Percentiles rank a stretch among this genome's conserved stretches.
phyloP scores from a whole-genome alignment of 1,139 yeast genomes.

The Citeromyces siamensis region DNA sequence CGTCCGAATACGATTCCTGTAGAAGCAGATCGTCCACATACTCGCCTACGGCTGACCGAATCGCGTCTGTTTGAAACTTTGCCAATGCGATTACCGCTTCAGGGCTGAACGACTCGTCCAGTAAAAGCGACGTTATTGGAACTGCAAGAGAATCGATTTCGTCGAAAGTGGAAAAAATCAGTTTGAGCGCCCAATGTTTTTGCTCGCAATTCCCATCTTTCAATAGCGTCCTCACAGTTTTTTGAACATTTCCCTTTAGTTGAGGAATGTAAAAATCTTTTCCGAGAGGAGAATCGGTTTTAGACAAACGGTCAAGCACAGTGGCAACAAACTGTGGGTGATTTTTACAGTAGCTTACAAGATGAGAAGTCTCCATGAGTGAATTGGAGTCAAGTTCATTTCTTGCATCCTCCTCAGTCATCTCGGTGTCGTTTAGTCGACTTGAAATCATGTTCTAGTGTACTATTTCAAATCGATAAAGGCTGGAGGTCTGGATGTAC shows the following conservation, averaged over 20 bases:
- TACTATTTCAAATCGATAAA: no score
- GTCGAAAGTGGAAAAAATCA: background rate
- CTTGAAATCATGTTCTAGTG: no score
- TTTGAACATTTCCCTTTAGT: background rate
- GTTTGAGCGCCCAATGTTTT: background rate
- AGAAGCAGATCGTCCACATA: conserved; percentile 4
- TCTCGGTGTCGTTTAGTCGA: no score
- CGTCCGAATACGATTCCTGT: background rate
- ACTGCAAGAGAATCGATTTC: background rate
- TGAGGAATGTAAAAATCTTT: no score
- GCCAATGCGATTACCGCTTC: background rate
- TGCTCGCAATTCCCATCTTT: background rate
- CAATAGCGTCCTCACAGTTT: background rate
- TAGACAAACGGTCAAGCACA: no score
- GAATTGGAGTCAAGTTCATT: no score
- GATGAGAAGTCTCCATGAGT: no score
- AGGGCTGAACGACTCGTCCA: background rate
- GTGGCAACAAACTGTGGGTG: no score
- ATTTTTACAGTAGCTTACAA: no score
- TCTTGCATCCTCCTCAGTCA: no score
- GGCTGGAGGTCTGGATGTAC: no score
- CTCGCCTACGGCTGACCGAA: background rate
- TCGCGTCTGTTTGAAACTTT: background rate
- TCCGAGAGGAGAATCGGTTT: no score
- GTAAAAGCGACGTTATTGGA: background rate